Conservation (phyloP, 1,139 yeast species). For the Zygosaccharomyces sapae region DNA sequence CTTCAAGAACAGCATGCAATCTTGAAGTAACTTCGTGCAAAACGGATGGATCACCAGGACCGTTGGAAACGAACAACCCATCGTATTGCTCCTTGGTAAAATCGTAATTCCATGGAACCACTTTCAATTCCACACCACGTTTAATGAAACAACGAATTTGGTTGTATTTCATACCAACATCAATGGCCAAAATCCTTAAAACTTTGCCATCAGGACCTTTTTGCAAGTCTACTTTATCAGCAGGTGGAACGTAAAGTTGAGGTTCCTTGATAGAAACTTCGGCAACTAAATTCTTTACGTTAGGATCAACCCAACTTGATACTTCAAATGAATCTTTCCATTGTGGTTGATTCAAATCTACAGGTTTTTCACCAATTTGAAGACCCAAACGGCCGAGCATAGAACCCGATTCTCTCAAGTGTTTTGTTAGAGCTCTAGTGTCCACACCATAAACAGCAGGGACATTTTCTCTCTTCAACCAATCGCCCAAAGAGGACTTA, state of each 20-base stretch:
- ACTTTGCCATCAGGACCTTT: slow-evolving; percentile 69
- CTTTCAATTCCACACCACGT: slow-evolving; percentile 93
- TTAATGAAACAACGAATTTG: slow-evolving; percentile 95
- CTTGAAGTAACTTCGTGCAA: slow-evolving; percentile 47
- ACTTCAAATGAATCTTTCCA: slow-evolving; percentile 67
- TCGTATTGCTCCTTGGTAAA: slow-evolving; percentile 74
- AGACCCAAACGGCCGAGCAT: slow-evolving; percentile 80
- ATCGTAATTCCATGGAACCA: slow-evolving; percentile 95
- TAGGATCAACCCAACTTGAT: slow-evolving; percentile 93
- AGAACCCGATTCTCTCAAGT: slow-evolving; percentile 87
- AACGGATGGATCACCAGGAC: slow-evolving; percentile 98
- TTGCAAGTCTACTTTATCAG: slow-evolving; percentile 42
- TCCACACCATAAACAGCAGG: slow-evolving; percentile 98
- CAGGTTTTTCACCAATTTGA: slow-evolving; percentile 45
- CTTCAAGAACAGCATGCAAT: slow-evolving; percentile 54
- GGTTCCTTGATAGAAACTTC: slow-evolving; percentile 80
- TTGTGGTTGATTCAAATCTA: slow-evolving; percentile 36
- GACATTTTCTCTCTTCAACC: slow-evolving; percentile 87
- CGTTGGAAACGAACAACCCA: slow-evolving; percentile 93
- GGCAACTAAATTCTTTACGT: slow-evolving; percentile 84
- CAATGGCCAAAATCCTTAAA: slow-evolving; percentile 81
- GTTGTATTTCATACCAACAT: slow-evolving; percentile 96
- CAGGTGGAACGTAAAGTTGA: slow-evolving; percentile 58
- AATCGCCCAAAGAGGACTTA: slow-evolving; percentile 81
- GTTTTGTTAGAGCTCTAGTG: slow-evolving; percentile 90